These are phyloP conservation scores for Capsella rubella DNA, from an alignment of 441 rosid genomes.

Conservation along the genomic window DNA sequence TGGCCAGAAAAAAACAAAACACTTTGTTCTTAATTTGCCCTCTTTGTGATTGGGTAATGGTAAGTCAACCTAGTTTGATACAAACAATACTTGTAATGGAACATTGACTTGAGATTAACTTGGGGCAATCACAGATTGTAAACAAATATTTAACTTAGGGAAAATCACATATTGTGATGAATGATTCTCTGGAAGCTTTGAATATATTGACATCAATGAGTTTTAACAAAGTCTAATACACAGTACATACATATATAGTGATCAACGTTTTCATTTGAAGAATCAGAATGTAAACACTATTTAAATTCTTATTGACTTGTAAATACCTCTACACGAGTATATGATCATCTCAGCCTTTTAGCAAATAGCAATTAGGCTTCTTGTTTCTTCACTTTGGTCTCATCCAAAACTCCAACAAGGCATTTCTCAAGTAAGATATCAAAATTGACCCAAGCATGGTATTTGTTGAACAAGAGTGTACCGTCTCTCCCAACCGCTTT, in stretches of 20 bases:
- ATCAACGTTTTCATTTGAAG: conserved; percentile 39
- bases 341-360: conserved; percentile 5
- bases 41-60: too few relatives aligned
- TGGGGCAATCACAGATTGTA: too few relatives aligned
- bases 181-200: not conserved
- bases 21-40: too few relatives aligned
- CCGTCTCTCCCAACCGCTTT: conserved; percentile 93
- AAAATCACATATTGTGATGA: too few relatives aligned
- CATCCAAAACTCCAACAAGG: conserved; percentile 78
- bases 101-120: too few relatives aligned
- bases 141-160: too few relatives aligned
- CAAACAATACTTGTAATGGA: too few relatives aligned
- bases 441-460: conserved; percentile 91
- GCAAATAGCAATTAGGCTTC: conserved; percentile 10
- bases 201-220: conserved; percentile 36
- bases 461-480: conserved; percentile 86
- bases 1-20: too few relatives aligned
- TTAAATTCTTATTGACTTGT: not conserved
- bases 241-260: not conserved
- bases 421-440: conserved; percentile 86
- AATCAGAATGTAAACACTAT: conserved; percentile 30
- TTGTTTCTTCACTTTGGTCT: conserved; percentile 45
- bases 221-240: conserved; percentile 19
- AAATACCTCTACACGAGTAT: conserved; percentile 26
- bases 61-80: too few relatives aligned